Evolutionary conservation across 805 yeast genomes (phyloP).

Genomic region (Barnettozyma californica): DNA sequence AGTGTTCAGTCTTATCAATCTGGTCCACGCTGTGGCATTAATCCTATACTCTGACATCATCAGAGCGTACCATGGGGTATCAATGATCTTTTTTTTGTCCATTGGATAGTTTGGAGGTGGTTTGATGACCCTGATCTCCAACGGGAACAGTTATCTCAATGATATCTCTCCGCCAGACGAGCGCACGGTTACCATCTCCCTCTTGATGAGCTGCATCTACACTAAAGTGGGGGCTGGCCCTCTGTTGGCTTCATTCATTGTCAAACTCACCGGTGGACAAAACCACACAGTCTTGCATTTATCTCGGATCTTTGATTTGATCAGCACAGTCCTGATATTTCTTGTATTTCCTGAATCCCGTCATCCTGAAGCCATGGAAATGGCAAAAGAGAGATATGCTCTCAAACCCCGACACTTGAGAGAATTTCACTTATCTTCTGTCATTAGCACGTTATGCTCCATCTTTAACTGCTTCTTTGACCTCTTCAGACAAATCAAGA

Average conservation of each 20-base stretch:
- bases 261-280: slow-evolving; percentile 10
- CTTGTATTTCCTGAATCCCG: slow-evolving; percentile 14
- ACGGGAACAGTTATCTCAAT: slow-evolving; percentile 22
- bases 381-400: slow-evolving; percentile 9
- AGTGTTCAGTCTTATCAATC: slow-evolving; percentile 14
- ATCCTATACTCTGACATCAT: slow-evolving; percentile 12
- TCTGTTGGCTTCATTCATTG: slow-evolving; percentile 17
- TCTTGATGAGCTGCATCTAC: slow-evolving; percentile 22
- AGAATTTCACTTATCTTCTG: background rate
- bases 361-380: slow-evolving; percentile 17
- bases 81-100: slow-evolving; percentile 11
- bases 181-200: slow-evolving; percentile 15
- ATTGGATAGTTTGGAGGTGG: slow-evolving; percentile 20
- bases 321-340: slow-evolving; percentile 6
- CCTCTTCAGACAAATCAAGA: slow-evolving; percentile 16
- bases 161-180: slow-evolving; percentile 17
- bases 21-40: slow-evolving; percentile 9
- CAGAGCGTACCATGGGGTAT: background rate
- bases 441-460: background rate
- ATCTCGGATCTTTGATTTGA: slow-evolving; percentile 8
- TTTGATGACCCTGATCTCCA: slow-evolving; percentile 21
- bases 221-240: slow-evolving; percentile 22
- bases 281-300: slow-evolving; percentile 6
- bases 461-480: background rate
- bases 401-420: background rate